phyloP scores from a whole-genome alignment of 202 grass and related monocot genomes.

The Digitaria exilis region DNA sequence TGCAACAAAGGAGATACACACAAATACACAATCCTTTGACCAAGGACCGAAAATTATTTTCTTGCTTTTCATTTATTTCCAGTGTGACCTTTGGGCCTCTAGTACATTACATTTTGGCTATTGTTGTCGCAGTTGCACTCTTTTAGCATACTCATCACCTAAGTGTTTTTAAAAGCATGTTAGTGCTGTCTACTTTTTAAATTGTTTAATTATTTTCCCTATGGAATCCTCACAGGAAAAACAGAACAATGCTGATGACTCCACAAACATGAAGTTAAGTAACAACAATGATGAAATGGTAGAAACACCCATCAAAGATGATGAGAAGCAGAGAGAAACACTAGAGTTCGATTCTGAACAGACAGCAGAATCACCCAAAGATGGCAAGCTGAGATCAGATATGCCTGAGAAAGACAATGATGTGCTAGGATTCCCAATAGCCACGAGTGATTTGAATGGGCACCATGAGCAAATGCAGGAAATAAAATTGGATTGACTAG shows the following conservation, averaged over 20 bases:
- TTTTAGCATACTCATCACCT: not conserved
- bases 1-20: not conserved
- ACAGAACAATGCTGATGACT: constrained; percentile 54
- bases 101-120: not conserved
- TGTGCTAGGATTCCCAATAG: constrained; percentile 3
- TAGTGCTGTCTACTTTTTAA: not conserved
- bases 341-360: constrained; percentile 45
- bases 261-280: constrained; percentile 41
- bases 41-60: not conserved
- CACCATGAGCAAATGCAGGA: constrained; percentile 50
- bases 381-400: constrained; percentile 16
- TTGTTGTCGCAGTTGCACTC: not conserved
- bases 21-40: constrained; percentile 8
- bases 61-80: constrained; percentile 4
- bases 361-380: constrained; percentile 30
- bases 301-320: constrained; percentile 39
- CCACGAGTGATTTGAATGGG: constrained; percentile 33
- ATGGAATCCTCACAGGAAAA: constrained; percentile 58
- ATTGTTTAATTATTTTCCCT: not conserved
- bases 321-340: constrained; percentile 50
- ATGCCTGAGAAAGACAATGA: constrained; percentile 17
- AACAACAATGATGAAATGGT: constrained; percentile 49
- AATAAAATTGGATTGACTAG: constrained; percentile 54
- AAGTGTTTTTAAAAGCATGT: not conserved
- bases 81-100: not conserved